Evolutionary conservation across 768 basidiomycete genomes (phyloP).

Genomic region (Boletus speciosus): DNA sequence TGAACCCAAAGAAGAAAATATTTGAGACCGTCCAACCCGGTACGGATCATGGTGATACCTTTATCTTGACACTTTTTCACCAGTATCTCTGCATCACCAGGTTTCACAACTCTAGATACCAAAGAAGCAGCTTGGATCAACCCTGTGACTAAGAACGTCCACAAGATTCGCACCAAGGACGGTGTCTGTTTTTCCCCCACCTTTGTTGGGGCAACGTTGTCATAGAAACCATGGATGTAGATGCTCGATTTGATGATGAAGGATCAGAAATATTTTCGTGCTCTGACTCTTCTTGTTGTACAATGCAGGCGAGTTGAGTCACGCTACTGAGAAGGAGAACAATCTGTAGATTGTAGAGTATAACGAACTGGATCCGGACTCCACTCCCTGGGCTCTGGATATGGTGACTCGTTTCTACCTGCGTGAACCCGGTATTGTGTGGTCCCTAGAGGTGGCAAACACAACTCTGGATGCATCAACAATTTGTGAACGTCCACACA

Average conservation of each 20-base stretch:
- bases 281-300: neutral
- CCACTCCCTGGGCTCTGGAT: conserved; percentile 36
- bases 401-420: conserved; percentile 34
- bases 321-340: conserved; percentile 33
- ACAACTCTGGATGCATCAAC: conserved; percentile 47
- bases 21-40: conserved; percentile 96
- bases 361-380: conserved; percentile 38
- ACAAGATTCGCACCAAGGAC: conserved; percentile 81
- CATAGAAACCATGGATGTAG: conserved; percentile 43
- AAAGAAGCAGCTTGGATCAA: conserved; percentile 87
- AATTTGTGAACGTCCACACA: conserved; percentile 44
- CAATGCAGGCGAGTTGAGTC: conserved; percentile 33
- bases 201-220: conserved; percentile 87
- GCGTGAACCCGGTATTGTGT: conserved; percentile 37
- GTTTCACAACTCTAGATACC: conserved; percentile 85
- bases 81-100: conserved; percentile 32
- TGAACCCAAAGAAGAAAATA: conserved; percentile 99
- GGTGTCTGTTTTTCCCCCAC: conserved; percentile 80
- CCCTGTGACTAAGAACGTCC: conserved; percentile 69
- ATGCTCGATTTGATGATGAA: neutral
- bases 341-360: conserved; percentile 32
- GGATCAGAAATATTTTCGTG: neutral
- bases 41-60: conserved; percentile 23
- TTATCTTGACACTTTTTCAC: conserved; percentile 1
- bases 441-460: conserved; percentile 41